Conservation (phyloP, 2,329 filamentous ascomycete species). For the Neofusicoccum parvum region DNA sequence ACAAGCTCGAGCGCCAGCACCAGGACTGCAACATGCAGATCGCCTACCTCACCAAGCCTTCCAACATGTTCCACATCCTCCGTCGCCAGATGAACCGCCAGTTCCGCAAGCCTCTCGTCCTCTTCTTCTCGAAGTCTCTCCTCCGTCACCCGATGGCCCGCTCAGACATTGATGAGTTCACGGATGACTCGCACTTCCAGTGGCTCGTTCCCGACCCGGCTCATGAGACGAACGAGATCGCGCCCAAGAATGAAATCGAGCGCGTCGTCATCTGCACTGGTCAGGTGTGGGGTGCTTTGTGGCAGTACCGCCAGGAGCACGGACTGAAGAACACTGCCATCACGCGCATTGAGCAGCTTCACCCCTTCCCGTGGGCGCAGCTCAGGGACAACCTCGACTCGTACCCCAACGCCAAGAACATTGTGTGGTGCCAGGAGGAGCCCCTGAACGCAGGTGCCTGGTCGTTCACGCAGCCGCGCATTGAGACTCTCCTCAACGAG, state of each 20-base stretch:
- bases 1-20: conserved; percentile 94
- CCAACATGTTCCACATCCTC: conserved; percentile 95
- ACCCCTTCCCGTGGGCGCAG: conserved; percentile 98
- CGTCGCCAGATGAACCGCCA: conserved; percentile 98
- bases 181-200: conserved; percentile 86
- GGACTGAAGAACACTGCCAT: conserved; percentile 89
- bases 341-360: conserved; percentile 94
- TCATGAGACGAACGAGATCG: conserved; percentile 75
- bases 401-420: conserved; percentile 96
- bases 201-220: conserved; percentile 94
- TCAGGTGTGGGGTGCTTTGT: conserved; percentile 87
- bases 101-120: conserved; percentile 95
- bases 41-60: conserved; percentile 92
- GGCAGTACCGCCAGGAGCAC: conserved; percentile 87
- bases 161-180: conserved; percentile 88
- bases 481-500: conserved; percentile 93
- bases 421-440: conserved; percentile 98
- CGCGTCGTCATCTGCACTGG: conserved; percentile 93
- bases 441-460: conserved; percentile 96
- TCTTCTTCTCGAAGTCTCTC: conserved; percentile 98
- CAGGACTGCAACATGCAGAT: conserved; percentile 99
- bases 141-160: conserved; percentile 92
- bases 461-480: conserved; percentile 95
- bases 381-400: conserved; percentile 94
- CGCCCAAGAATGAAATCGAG: conserved; percentile 81